Percentiles rank a stretch among this genome's conserved stretches.
Conservation (phyloP, 1,139 yeast genomes). For the Kurtzmaniella quercitrusa region DNA sequence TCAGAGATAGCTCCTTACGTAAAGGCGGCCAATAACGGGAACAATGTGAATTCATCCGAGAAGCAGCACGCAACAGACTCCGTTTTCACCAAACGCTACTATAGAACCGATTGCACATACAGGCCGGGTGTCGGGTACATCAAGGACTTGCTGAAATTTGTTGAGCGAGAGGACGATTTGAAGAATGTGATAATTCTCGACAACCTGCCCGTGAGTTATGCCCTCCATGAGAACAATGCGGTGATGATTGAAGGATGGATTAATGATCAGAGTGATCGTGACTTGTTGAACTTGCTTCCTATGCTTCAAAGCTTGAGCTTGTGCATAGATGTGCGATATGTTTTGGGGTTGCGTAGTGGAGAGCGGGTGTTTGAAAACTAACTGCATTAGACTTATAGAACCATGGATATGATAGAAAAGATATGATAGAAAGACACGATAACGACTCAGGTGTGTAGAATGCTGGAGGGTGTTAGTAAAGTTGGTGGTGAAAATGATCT, state of each 20-base stretch:
- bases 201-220: constrained; percentile 88
- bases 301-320: constrained; percentile 72
- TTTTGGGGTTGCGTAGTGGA: constrained; percentile 74
- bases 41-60: constrained; percentile 2
- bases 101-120: constrained; percentile 76
- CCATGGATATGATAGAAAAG: neutral
- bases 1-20: constrained; percentile 22
- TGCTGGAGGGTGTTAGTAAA: neutral
- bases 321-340: constrained; percentile 81
- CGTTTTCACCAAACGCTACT: constrained; percentile 57
- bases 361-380: constrained; percentile 58
- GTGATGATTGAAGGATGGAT: constrained; percentile 97
- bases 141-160: constrained; percentile 65
- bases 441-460: neutral
- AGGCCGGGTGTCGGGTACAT: constrained; percentile 81
- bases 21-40: neutral
- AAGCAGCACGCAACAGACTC: constrained; percentile 1
- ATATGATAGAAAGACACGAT: neutral
- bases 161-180: constrained; percentile 49
- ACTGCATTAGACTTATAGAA: neutral
- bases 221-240: constrained; percentile 81
- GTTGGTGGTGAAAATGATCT: no score
- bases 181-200: constrained; percentile 78
- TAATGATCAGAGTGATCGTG: constrained; percentile 86
- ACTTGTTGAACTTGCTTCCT: constrained; percentile 75